Evolutionary conservation across 176 grass and related monocot species (phyloP).

Genomic region (Zizania latifolia): DNA sequence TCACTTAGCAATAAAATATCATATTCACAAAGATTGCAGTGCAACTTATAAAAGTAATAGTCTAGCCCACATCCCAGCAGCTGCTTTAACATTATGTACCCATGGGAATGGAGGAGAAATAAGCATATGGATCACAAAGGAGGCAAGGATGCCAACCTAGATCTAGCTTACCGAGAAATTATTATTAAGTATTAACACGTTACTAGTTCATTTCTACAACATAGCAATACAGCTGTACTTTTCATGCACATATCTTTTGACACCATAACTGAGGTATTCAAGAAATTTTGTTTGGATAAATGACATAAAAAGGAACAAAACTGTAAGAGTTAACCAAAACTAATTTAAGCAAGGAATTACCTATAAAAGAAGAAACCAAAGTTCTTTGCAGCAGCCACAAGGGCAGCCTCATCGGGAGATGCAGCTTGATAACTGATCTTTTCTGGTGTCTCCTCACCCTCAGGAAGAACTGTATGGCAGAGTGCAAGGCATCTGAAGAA

Average conservation of each 20-base stretch:
- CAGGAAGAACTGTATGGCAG: conserved; percentile 99
- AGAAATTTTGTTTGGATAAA: conserved; percentile 8
- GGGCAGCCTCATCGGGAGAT: conserved; percentile 97
- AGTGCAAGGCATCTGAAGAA: conserved; percentile 98
- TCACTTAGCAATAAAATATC: not conserved
- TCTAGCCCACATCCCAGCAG: not conserved
- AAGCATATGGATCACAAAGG: no score
- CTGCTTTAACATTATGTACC: not conserved
- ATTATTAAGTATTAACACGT: no score
- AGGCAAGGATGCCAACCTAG: no score
- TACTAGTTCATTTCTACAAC: not conserved
- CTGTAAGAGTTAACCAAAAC: conserved; percentile 2
- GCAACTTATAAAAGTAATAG: not conserved
- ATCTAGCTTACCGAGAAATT: not conserved
- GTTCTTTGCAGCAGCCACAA: conserved; percentile 91
- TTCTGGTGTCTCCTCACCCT: conserved; percentile 90
- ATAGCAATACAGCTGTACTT: not conserved
- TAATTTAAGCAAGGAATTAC: conserved; percentile 32
- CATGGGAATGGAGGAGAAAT: not conserved
- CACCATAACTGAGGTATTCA: not conserved
- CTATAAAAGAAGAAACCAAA: conserved; percentile 99
- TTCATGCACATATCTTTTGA: not conserved
- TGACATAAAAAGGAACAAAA: conserved; percentile 13
- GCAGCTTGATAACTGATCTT: conserved; percentile 96
- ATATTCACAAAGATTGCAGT: conserved; percentile 1